Evolutionary conservation across 1,284 basidiomycete genomes (phyloP).

Genomic region (Trichosporon ovoides): DNA sequence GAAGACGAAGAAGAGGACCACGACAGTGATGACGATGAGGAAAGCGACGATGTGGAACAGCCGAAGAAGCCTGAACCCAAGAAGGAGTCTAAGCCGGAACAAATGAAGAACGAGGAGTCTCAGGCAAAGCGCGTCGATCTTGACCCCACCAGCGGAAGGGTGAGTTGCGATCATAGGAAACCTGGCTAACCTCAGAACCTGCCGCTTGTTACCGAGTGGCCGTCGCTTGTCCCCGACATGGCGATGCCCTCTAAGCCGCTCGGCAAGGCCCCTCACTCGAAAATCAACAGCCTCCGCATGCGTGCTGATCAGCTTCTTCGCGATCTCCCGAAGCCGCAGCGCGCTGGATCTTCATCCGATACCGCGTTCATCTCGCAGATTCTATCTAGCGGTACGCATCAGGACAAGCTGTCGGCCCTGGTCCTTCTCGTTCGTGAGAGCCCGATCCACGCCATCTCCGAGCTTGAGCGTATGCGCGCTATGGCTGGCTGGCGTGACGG

Average conservation of each 20-base stretch:
- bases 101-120: constrained; percentile 35
- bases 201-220: constrained; percentile 33
- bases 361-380: constrained; percentile 76
- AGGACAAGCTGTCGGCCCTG: constrained; percentile 87
- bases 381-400: constrained; percentile 79
- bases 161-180: constrained; percentile 8
- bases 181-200: constrained; percentile 23
- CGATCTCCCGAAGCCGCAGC: constrained; percentile 34
- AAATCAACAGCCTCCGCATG: constrained; percentile 33
- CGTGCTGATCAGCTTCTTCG: constrained; percentile 31
- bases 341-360: constrained; percentile 57
- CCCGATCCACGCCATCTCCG: constrained; percentile 80
- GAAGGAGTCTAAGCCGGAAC: constrained; percentile 27
- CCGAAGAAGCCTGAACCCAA: constrained; percentile 39
- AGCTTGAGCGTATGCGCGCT: constrained; percentile 65
- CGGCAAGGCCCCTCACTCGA: constrained; percentile 14
- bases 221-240: constrained; percentile 31
- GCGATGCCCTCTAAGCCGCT: constrained; percentile 24
- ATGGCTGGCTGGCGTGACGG: constrained; percentile 72
- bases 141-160: constrained; percentile 28
- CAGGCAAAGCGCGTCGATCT: constrained; percentile 29
- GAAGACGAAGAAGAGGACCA: constrained; percentile 31
- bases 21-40: constrained; percentile 29
- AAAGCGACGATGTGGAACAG: constrained; percentile 34
- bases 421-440: constrained; percentile 86